Evolutionary conservation across 495 filamentous ascomycete genomes (phyloP).

Genomic region (Aspergillus funiculosus): DNA sequence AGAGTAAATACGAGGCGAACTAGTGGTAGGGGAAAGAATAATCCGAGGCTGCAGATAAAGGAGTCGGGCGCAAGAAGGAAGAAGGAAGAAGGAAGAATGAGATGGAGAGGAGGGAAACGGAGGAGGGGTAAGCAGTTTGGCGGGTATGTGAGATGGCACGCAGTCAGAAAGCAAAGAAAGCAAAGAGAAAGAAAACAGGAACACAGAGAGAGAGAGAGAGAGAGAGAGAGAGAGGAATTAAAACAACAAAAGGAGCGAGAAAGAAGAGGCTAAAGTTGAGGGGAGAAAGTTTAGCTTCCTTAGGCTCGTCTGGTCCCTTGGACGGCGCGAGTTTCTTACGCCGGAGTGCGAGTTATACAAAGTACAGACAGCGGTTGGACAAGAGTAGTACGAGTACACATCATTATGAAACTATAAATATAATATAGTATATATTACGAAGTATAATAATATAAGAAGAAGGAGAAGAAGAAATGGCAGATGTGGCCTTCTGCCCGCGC

Average conservation of each 20-base stretch:
- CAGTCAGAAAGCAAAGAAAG: too few relatives aligned
- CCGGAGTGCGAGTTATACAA: background rate
- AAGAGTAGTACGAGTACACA: too few relatives aligned
- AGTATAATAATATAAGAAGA: too few relatives aligned
- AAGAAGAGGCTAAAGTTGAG: background rate
- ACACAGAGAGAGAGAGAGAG: background rate
- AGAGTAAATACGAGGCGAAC: background rate
- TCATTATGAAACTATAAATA: too few relatives aligned
- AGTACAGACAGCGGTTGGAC: too few relatives aligned
- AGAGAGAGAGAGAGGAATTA: background rate
- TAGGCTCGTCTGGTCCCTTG: too few relatives aligned
- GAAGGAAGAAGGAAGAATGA: background rate
- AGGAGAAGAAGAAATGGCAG: too few relatives aligned
- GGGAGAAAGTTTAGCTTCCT: background rate
- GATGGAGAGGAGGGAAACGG: background rate
- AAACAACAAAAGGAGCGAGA: background rate
- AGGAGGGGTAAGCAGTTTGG: background rate
- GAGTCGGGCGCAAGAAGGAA: background rate
- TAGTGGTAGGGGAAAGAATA: background rate
- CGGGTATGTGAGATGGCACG: background rate
- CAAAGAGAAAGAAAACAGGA: background rate
- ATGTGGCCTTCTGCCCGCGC: too few relatives aligned
- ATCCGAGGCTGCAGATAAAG: background rate
- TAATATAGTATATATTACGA: too few relatives aligned
- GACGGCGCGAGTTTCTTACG: too few relatives aligned